Evolutionary conservation across 75 land plant genomes (phyloP).

Genomic region (Picea glauca): DNA sequence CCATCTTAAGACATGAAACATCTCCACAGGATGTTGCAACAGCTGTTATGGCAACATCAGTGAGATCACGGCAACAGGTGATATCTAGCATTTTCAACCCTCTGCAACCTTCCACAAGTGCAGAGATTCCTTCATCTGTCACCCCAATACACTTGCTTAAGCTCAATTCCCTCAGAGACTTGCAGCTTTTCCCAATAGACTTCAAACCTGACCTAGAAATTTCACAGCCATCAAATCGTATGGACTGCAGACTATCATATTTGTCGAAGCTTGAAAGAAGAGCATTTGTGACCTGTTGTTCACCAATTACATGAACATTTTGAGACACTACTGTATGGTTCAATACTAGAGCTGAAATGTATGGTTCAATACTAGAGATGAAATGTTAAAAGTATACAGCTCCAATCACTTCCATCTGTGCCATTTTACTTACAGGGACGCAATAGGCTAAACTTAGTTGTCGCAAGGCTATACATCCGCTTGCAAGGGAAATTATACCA

Average conservation of each 20-base stretch:
- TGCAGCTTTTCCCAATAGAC: constrained; percentile 58
- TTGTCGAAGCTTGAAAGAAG: constrained; percentile 33
- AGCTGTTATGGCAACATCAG: constrained; percentile 49
- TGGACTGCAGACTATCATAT: constrained; percentile 31
- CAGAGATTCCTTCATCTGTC: constrained; percentile 76
- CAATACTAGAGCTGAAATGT: background rate
- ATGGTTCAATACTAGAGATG: background rate
- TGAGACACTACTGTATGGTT: background rate
- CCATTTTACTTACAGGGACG: constrained; percentile 23
- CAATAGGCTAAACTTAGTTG: constrained; percentile 49
- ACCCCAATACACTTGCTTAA: constrained; percentile 90
- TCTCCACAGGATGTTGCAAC: constrained; percentile 60
- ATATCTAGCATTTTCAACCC: constrained; percentile 71
- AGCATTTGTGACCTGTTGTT: constrained; percentile 40
- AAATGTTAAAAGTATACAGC: background rate
- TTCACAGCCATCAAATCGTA: constrained; percentile 83
- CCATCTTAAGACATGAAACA: constrained; percentile 82
- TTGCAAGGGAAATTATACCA: constrained; percentile 47
- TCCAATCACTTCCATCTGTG: background rate
- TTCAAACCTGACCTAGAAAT: constrained; percentile 56
- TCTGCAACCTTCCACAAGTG: constrained; percentile 49
- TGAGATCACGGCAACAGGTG: constrained; percentile 86
- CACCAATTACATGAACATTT: constrained; percentile 2
- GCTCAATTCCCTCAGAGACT: constrained; percentile 63
- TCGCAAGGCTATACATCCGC: constrained; percentile 28